Base-by-base conservation (phyloP, 352 stramenopile species). In the Globisporangium okanoganense region DNA sequence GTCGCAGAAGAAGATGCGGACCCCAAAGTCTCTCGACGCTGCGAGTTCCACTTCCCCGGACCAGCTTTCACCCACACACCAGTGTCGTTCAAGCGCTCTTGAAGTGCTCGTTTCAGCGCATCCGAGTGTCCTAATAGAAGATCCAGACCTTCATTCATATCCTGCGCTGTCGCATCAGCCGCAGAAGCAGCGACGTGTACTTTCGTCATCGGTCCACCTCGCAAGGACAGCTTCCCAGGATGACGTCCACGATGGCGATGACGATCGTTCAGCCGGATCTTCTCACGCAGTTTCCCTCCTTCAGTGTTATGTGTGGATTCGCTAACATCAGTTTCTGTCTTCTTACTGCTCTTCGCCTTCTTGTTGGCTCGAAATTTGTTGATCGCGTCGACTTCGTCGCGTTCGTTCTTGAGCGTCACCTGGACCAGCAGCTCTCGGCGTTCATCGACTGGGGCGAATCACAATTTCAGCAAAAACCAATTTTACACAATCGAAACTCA, bases 331-430 rank as follows among this genome's bases (percentile, higher is more conserved):
- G 41, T 14, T 44, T 40, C 14, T 45, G 40, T 45, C 18, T 22
- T 45, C 40, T 45, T 5, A 18, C 7, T 5, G 40, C 16, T 18
- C 6, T 60, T 50, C 10, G 22, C 43, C 38, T 71, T 29, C 33
- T 69, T 64, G 18, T 67, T 67, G 52, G 49, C 63, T 13, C 61
- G 67, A 40, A 71, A 66, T 5, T 62, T 54, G 9, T 58, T 47
- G n/a, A 85, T 80, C 47, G 53, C 58, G 0, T 64, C 29, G 20
- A 88, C 69, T 49, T 75, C 71, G 7, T 77, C 64, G 50, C 71
- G 55, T 29, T 79, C 61, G 20, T 81, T 75, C 44, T 71, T 59
- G 29, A 69, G 49, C 0, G 69, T 35, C 9, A 86, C 48, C 18
- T 69, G 55, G 0, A 69, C n/a, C 4, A 84, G 56, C 1, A 83